phyloP scores from a whole-genome alignment of 1,284 basidiomycete species.

The Rugosomyces carneus region DNA sequence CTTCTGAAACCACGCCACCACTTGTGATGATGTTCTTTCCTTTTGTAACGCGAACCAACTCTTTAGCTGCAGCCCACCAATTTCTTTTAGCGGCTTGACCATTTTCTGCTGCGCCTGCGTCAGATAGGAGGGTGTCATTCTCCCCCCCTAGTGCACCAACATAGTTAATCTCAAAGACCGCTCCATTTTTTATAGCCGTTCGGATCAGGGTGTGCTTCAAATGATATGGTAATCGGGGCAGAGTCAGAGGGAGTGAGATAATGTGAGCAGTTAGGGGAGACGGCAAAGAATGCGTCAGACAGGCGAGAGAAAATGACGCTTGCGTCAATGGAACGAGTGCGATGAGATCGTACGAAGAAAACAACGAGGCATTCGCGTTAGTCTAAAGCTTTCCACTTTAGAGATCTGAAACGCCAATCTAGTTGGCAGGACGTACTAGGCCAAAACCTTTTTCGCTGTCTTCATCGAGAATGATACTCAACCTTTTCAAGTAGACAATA shows the following conservation, averaged over 20 bases:
- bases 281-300: conserved; percentile 75
- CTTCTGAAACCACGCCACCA: conserved; percentile 50
- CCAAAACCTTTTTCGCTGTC: conserved; percentile 80
- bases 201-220: conserved; percentile 79
- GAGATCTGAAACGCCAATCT: neutral
- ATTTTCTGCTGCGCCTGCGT: conserved; percentile 46
- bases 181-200: conserved; percentile 78
- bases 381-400: conserved; percentile 38
- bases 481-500: conserved; percentile 57
- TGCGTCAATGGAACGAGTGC: conserved; percentile 69
- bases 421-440: conserved; percentile 40
- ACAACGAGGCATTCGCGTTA: conserved; percentile 48
- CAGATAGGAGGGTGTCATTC: conserved; percentile 36
- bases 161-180: conserved; percentile 79
- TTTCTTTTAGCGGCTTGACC: conserved; percentile 58
- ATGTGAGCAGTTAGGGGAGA: conserved; percentile 78
- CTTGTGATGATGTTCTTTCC: conserved; percentile 69
- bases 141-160: conserved; percentile 64
- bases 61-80: conserved; percentile 77
- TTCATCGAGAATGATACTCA: conserved; percentile 69
- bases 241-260: conserved; percentile 75
- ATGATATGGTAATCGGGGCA: conserved; percentile 73
- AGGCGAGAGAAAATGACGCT: conserved; percentile 69
- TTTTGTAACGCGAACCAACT: conserved; percentile 70
- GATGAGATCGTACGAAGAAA: conserved; percentile 70